phyloP scores from a whole-genome alignment of 2,329 filamentous ascomycete species.

The Apiospora arundinis region DNA sequence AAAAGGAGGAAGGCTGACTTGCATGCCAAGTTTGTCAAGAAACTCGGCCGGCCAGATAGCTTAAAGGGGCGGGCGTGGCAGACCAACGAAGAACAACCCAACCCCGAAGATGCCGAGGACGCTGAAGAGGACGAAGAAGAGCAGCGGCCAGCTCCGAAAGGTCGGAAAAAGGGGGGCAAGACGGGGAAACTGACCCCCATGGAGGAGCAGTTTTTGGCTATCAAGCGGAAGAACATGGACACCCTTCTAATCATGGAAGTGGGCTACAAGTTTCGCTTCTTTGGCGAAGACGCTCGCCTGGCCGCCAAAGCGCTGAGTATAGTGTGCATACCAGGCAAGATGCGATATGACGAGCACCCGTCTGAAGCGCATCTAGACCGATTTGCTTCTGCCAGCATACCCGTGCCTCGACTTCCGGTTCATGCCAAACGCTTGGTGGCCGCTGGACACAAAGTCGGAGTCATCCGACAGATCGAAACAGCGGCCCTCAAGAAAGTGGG shows the following conservation, averaged over 20 bases:
- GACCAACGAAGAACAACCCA: slow-evolving; percentile 56
- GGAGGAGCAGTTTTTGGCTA: slow-evolving; percentile 91
- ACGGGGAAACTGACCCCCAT: slow-evolving; percentile 87
- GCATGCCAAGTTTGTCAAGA: slow-evolving; percentile 87
- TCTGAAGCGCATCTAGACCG: slow-evolving; percentile 91
- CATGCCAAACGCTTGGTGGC: slow-evolving; percentile 92
- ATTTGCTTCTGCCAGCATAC: slow-evolving; percentile 95
- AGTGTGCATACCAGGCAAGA: slow-evolving; percentile 94
- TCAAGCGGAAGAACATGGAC: slow-evolving; percentile 90
- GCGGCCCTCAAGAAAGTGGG: slow-evolving; percentile 94
- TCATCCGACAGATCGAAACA: slow-evolving; percentile 93
- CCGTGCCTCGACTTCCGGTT: slow-evolving; percentile 87
- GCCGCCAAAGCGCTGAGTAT: slow-evolving; percentile 93
- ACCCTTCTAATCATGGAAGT: slow-evolving; percentile 92
- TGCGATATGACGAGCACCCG: slow-evolving; percentile 90
- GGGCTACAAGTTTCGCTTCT: slow-evolving; percentile 97
- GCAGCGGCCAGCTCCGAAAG: slow-evolving; percentile 54
- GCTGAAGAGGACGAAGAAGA: slow-evolving; percentile 63
- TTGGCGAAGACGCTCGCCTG: slow-evolving; percentile 89
- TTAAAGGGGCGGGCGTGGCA: slow-evolving; percentile 58
- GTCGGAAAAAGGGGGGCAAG: slow-evolving; percentile 73
- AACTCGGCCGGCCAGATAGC: slow-evolving; percentile 85
- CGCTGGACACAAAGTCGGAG: slow-evolving; percentile 93
- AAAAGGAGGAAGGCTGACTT: slow-evolving; percentile 70
- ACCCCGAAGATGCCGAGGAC: slow-evolving; percentile 56